phyloP scores from a whole-genome alignment of 352 stramenopile species.

The Pythium monospermum region DNA sequence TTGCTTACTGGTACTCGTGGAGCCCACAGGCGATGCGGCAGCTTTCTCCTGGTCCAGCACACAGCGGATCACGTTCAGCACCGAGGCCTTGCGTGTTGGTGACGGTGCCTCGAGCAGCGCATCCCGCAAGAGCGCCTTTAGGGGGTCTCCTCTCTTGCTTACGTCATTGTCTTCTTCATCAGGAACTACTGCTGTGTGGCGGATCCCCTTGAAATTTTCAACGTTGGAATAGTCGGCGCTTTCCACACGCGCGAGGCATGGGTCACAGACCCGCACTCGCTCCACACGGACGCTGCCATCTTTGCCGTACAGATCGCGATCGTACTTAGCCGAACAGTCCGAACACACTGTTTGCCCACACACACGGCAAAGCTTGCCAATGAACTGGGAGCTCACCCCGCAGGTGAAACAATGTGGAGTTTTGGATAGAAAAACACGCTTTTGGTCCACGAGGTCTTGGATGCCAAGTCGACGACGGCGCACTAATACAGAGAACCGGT shows the following conservation, averaged over 20 bases:
- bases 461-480: slow-evolving; percentile 53
- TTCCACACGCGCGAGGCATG: slow-evolving; percentile 51
- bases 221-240: slow-evolving; percentile 35
- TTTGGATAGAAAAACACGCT: slow-evolving; percentile 29
- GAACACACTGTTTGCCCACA: slow-evolving; percentile 57
- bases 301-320: slow-evolving; percentile 15
- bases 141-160: no score
- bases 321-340: slow-evolving; percentile 33
- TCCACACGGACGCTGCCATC: slow-evolving; percentile 8
- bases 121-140: slow-evolving; percentile 37
- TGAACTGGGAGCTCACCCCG: slow-evolving; percentile 30
- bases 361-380: slow-evolving; percentile 45
- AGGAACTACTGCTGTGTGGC: background rate
- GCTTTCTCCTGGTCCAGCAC: slow-evolving; percentile 39
- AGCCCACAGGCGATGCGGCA: background rate
- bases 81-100: slow-evolving; percentile 26
- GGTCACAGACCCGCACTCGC: slow-evolving; percentile 40
- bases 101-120: slow-evolving; percentile 27
- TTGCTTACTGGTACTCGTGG: background rate
- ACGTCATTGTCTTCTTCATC: no score
- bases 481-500: slow-evolving; percentile 38
- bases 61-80: slow-evolving; percentile 47
- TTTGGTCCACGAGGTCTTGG: slow-evolving; percentile 43
- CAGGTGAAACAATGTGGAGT: slow-evolving; percentile 57
- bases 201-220: background rate